Conservation (phyloP, 2,329 filamentous ascomycete species). For the Aspergillus thermomutatus region DNA sequence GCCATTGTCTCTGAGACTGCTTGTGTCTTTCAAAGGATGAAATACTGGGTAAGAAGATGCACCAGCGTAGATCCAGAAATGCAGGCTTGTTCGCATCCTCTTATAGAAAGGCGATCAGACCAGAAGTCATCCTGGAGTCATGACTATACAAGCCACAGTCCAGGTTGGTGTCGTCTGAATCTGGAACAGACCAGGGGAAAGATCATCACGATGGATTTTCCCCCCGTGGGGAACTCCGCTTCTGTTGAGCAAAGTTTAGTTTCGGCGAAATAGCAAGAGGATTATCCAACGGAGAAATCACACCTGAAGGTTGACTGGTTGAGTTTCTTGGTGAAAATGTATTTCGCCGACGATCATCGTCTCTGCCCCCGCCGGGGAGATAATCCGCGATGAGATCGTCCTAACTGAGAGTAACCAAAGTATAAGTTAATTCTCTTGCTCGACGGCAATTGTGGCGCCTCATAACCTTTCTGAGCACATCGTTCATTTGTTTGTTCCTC, state of each 20-base stretch:
- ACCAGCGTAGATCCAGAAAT: not conserved
- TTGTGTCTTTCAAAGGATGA: not conserved
- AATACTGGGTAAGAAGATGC: not conserved
- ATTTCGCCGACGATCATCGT: not conserved
- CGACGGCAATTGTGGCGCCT: not conserved
- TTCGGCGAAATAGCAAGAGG: not conserved
- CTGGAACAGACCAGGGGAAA: not conserved
- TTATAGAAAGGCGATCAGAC: not conserved
- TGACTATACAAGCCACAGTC: not conserved
- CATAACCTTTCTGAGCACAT: not conserved
- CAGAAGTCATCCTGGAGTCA: not conserved
- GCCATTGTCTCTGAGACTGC: conserved; percentile 8
- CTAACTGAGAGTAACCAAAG: not conserved
- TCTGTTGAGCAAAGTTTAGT: not conserved
- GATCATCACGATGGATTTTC: not conserved
- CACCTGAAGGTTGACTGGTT: too few species aligned
- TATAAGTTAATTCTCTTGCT: not conserved
- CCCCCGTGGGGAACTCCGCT: not conserved
- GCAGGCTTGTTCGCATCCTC: not conserved
- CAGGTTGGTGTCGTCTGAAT: not conserved
- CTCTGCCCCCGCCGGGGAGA: not conserved
- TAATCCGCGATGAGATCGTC: not conserved
- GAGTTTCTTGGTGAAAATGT: too few species aligned
- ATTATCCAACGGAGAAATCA: not conserved
- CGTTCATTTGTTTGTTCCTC: not conserved